phyloP scores from a whole-genome alignment of 148 eudicot genomes.

The Rhododendron mucronatum region DNA sequence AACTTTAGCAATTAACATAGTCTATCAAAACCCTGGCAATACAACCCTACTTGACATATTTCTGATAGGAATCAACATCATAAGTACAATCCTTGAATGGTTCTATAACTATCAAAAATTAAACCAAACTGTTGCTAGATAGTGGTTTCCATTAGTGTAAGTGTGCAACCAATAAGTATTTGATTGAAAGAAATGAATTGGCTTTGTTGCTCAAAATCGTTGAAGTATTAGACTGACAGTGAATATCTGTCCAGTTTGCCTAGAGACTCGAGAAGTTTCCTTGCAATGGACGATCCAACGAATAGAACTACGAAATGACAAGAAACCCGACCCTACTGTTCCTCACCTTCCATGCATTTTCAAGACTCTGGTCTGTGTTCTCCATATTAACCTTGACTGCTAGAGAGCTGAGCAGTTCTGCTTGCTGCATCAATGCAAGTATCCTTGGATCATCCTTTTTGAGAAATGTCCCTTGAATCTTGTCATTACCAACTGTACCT shows the following conservation, averaged over 20 bases:
- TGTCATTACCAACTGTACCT: conserved; percentile 31
- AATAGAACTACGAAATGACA: not conserved
- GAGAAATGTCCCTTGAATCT: conserved; percentile 61
- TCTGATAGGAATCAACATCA: not conserved
- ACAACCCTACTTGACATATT: not conserved
- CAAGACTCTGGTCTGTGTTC: conserved; percentile 69
- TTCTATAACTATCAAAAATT: not conserved
- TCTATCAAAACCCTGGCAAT: not conserved
- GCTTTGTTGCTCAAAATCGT: not conserved
- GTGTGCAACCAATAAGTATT: not conserved
- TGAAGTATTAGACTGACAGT: not conserved
- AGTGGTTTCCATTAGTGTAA: not conserved
- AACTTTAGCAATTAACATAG: not conserved
- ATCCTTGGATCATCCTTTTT: conserved; percentile 85
- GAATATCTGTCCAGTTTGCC: not conserved
- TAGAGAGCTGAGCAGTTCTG: conserved; percentile 85
- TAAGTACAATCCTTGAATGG: not conserved
- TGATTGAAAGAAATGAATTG: conserved; percentile 8
- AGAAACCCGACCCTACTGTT: not conserved
- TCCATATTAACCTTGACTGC: conserved; percentile 78
- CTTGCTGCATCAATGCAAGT: conserved; percentile 75
- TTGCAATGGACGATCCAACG: not conserved
- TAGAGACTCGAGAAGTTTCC: not conserved
- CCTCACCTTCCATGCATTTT: conserved; percentile 92
- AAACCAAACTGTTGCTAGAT: not conserved